A percentile compares a stretch with the other conserved stretches of the same genome.
Evolutionary conservation across 257 asterid species (phyloP).

Genomic region (Perilla frutescens): DNA sequence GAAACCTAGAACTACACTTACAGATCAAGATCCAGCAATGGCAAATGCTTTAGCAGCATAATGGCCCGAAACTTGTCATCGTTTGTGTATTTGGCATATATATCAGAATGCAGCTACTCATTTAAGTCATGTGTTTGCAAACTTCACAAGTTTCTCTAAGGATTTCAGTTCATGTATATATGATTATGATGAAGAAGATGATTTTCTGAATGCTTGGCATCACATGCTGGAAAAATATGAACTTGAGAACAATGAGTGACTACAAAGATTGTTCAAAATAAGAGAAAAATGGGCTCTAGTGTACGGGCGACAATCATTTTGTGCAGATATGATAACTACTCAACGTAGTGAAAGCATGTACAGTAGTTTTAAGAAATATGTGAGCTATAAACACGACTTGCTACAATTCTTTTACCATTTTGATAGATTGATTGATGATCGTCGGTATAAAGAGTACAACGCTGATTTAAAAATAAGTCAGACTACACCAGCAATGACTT

Average conservation of each 20-base stretch:
- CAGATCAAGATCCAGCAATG: constrained; percentile 1
- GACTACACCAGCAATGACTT: no score
- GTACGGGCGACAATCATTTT: not conserved
- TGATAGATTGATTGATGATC: no score
- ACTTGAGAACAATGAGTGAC: not conserved
- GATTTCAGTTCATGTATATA: not conserved
- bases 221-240: not conserved
- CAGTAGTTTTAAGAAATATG: not conserved
- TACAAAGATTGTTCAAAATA: not conserved
- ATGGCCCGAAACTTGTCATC: not conserved
- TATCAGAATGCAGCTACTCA: constrained; percentile 18
- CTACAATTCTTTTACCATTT: no score
- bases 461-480: no score
- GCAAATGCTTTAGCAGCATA: not conserved
- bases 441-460: no score
- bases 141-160: not conserved
- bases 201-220: constrained; percentile 7
- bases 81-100: constrained; percentile 23
- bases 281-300: constrained; percentile 13
- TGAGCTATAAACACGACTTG: not conserved
- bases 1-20: not conserved
- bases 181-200: not conserved
- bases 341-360: not conserved
- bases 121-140: not conserved
- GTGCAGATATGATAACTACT: constrained; percentile 4